Base-by-base conservation (phyloP, 1,284 basidiomycete genomes). In the Malassezia vespertilionis region DNA sequence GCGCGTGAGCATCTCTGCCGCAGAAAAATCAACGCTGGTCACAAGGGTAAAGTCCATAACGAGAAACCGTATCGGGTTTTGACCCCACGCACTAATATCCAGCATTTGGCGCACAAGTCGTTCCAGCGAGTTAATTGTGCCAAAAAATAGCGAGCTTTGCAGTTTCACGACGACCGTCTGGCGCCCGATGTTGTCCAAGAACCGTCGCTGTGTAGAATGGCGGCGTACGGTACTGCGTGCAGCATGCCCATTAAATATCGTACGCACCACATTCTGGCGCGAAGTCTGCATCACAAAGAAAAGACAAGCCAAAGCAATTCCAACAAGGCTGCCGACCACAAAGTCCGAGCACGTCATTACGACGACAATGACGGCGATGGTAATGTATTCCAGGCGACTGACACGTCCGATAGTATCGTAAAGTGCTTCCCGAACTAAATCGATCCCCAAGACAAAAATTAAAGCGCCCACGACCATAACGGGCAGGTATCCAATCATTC, bases 221-320 rank as follows among this genome's bases (percentile, higher is more conserved):
- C 91, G 76, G 5, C 91, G 80, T 1, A 96, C 91, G 1, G 90
- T 89, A 6, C 88, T 93, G 71, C 89, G 53, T 6, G 69, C 69
- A 4, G 61, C 53, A 17, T 54, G 58, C 12, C 69, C 69, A 40
- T 66, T 62, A 39, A 70, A 57, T 32, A 65, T 57, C 14, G 67
- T 56, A 6, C 65, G 56, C 5, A 70, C 60, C 21, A 58, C 63
- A 50, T 60, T 63, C 3, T 64, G 33, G 3, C 90, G 79, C 50
- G 96, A 89, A 48, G 88, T 91, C 64, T 93, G 87, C 2, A 96
- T 78, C 18, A 97, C 93, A 65, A 97, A 96, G 75, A 95, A 95
- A 71, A 93, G 79, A 67, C 85, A 93, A 54, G 86, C 87, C 45
- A 88, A 80, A 46, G 91, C 75, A 63, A 95, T 86, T 10, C 91